Evolutionary conservation across 257 asterid species (phyloP).

Genomic region (Gentiana straminea): DNA sequence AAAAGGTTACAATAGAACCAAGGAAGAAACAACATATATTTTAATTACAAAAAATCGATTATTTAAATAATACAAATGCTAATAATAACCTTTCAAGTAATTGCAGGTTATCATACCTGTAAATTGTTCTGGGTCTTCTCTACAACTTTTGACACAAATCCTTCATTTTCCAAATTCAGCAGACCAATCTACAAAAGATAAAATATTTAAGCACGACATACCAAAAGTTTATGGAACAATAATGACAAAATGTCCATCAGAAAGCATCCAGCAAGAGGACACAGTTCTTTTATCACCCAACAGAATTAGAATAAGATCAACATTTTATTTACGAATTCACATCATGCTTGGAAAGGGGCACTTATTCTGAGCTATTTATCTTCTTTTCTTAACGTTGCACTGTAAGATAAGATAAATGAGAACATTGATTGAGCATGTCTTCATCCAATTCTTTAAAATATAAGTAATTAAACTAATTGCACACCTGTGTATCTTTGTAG

Average conservation of each 20-base stretch:
- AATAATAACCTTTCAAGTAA: neutral
- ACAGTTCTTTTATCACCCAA: neutral
- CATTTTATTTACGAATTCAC: no score
- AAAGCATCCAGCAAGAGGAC: neutral
- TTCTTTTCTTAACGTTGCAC: neutral
- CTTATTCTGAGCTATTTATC: neutral
- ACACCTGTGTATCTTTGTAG: no score
- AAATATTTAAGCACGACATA: neutral
- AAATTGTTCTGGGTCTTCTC: conserved; percentile 54
- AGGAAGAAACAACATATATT: neutral
- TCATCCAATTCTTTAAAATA: no score
- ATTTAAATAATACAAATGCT: neutral
- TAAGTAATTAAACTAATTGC: no score
- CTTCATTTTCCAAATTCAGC: conserved; percentile 91
- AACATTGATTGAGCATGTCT: neutral
- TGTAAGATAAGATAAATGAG: neutral
- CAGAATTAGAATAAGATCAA: no score
- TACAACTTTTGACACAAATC: conserved; percentile 54
- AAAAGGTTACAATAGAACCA: neutral
- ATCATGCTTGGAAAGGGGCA: no score
- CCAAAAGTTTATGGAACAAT: no score
- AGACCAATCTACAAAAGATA: conserved; percentile 64
- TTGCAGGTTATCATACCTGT: conserved; percentile 49
- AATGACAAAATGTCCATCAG: neutral
- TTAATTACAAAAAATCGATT: neutral